Percentiles rank a stretch among this genome's conserved stretches.
Conservation (phyloP, 345 rosid species). For the Aquilaria sinensis region DNA sequence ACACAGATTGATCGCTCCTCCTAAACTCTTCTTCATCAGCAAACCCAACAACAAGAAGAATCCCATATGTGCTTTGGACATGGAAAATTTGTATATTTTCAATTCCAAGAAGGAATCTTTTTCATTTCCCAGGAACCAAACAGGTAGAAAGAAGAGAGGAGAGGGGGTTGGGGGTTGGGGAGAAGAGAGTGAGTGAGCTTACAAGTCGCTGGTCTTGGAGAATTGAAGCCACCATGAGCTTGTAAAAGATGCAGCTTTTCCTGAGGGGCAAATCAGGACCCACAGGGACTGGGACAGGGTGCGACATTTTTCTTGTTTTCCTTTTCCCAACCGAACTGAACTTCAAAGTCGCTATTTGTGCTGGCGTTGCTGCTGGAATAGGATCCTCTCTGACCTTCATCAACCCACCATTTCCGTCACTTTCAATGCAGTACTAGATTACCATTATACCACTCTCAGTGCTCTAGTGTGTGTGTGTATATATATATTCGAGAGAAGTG, state of each 20-base stretch:
- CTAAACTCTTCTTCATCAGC: too few relatives aligned
- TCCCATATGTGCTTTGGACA: too few relatives aligned
- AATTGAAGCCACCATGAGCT: constrained; percentile 29
- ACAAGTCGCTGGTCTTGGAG: constrained; percentile 34
- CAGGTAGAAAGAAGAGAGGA: not conserved
- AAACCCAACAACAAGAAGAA: too few relatives aligned
- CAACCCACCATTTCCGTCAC: not conserved
- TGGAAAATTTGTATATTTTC: not conserved
- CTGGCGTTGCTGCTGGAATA: not conserved
- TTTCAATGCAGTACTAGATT: not conserved
- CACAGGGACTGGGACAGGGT: not conserved
- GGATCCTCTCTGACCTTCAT: constrained; percentile 2
- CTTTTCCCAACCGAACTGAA: too few relatives aligned
- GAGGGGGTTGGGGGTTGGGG: too few relatives aligned
- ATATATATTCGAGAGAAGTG: too few relatives aligned
- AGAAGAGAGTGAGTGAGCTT: not conserved
- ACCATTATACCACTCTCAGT: not conserved
- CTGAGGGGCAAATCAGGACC: constrained; percentile 18
- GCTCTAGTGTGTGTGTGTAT: too few relatives aligned
- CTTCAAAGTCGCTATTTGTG: too few relatives aligned
- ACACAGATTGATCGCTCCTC: too few relatives aligned
- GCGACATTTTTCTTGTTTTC: constrained; percentile 15
- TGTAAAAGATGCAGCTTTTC: constrained; percentile 29
- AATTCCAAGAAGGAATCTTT: not conserved
- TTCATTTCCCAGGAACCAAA: constrained; percentile 14